These are phyloP conservation scores for Orbilia blumenaviensis DNA, from an alignment of 2,329 filamentous ascomycete species.

Conservation along the genomic window DNA sequence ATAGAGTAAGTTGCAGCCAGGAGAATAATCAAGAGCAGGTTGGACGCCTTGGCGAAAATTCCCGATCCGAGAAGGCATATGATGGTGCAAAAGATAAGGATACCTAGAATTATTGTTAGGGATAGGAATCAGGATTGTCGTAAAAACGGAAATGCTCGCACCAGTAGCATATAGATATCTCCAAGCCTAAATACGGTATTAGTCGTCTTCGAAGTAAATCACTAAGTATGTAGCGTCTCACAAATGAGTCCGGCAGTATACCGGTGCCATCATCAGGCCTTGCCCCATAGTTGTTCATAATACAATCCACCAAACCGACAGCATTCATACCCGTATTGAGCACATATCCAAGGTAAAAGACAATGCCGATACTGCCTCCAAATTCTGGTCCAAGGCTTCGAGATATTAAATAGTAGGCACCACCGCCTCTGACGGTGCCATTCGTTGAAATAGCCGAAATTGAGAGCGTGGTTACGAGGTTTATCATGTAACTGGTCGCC, in stretches of 20 bases:
- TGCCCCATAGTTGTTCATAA: slow-evolving; percentile 76
- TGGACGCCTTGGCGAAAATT: slow-evolving; percentile 82
- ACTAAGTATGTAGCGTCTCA: too few relatives aligned
- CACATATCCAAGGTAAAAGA: slow-evolving; percentile 90
- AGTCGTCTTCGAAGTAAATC: too few relatives aligned
- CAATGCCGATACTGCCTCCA: slow-evolving; percentile 83
- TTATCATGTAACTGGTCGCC: slow-evolving; percentile 75
- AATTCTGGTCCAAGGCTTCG: slow-evolving; percentile 87
- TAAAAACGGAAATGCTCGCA: not conserved
- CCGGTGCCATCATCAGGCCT: slow-evolving; percentile 68
- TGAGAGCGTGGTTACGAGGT: slow-evolving; percentile 84
- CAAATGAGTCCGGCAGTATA: slow-evolving; percentile 68
- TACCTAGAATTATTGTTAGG: slow-evolving; percentile 59
- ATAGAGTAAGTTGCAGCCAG: slow-evolving; percentile 80
- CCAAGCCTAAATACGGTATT: slow-evolving; percentile 72
- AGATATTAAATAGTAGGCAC: slow-evolving; percentile 88
- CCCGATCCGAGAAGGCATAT: slow-evolving; percentile 82
- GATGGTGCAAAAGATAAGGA: slow-evolving; percentile 75
- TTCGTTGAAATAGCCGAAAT: slow-evolving; percentile 90
- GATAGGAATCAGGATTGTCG: not conserved
- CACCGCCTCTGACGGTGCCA: slow-evolving; percentile 85
- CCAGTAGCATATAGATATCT: slow-evolving; percentile 77
- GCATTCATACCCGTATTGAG: slow-evolving; percentile 89
- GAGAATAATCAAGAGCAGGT: slow-evolving; percentile 76
- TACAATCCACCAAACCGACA: slow-evolving; percentile 83